Evolutionary conservation across 192 early-diverging fungal genomes (phyloP).

Genomic region (Mortierella antarctica): DNA sequence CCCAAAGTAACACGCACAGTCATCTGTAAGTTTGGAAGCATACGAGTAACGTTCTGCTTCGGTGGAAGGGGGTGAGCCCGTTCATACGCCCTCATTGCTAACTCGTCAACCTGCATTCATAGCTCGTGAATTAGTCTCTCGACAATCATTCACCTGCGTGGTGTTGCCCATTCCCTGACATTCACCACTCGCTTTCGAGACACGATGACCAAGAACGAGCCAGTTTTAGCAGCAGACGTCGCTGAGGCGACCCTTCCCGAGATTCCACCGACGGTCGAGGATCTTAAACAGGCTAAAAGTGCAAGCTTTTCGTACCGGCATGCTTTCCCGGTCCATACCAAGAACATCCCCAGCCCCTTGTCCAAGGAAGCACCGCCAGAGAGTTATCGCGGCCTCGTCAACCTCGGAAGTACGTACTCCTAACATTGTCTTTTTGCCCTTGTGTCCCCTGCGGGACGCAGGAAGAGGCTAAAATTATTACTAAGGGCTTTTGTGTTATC

Average conservation of each 20-base stretch:
- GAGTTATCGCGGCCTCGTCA: conserved; percentile 87
- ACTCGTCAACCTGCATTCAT: too few species aligned
- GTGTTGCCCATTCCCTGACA: background rate
- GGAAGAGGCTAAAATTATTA: too few species aligned
- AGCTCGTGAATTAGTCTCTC: background rate
- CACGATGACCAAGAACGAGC: conserved; percentile 1
- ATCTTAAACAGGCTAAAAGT: conserved; percentile 22
- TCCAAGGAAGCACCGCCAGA: conserved; percentile 88
- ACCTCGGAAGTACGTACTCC: conserved; percentile 67
- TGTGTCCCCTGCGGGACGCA: too few species aligned
- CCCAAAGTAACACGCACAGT: too few species aligned
- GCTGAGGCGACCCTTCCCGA: conserved; percentile 3
- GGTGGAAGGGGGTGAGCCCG: too few species aligned
- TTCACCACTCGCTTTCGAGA: background rate
- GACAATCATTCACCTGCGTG: background rate
- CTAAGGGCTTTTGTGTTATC: too few species aligned
- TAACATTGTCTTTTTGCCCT: background rate
- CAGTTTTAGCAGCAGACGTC: background rate
- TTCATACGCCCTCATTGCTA: too few species aligned
- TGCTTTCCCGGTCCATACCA: conserved; percentile 70
- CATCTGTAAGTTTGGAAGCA: too few species aligned
- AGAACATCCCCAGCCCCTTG: conserved; percentile 73
- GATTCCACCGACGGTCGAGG: conserved; percentile 20
- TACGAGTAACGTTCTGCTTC: too few species aligned
- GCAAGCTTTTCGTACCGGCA: conserved; percentile 40